A percentile compares a stretch with the other conserved stretches of the same genome.
Evolutionary conservation across 352 stramenopile species (phyloP).

Genomic region (Phytophthora europaea): DNA sequence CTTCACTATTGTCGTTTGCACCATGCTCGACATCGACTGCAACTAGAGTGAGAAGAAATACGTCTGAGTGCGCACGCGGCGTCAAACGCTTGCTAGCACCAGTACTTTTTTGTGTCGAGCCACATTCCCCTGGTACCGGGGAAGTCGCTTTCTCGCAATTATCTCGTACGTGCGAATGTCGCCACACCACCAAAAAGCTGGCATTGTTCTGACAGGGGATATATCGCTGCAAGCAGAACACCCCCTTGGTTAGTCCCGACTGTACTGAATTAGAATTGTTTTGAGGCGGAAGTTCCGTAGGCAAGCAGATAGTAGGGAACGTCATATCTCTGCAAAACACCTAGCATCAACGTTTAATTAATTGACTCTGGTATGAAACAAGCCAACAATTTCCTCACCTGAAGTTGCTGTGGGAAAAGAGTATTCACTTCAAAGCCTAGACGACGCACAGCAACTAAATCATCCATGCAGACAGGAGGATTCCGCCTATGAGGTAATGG

Average conservation of each 20-base stretch:
- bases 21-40: not conserved
- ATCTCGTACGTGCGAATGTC: conserved; percentile 17
- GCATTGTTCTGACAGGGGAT: conserved; percentile 38
- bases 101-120: not conserved
- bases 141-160: not conserved
- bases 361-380: not conserved
- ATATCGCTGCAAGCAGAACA: conserved; percentile 60
- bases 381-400: conserved; percentile 32
- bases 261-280: not conserved
- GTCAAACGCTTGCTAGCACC: conserved; percentile 6
- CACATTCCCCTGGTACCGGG: not conserved
- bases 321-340: conserved; percentile 55
- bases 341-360: conserved; percentile 25
- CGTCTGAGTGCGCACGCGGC: conserved; percentile 23
- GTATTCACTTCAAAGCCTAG: conserved; percentile 45
- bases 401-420: conserved; percentile 38
- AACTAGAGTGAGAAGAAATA: conserved; percentile 25
- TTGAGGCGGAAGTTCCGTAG: not conserved
- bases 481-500: conserved; percentile 9
- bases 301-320: conserved; percentile 24
- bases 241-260: conserved; percentile 18
- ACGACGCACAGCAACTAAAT: conserved; percentile 42
- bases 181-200: conserved; percentile 59
- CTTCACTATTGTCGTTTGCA: not conserved
- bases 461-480: not conserved